phyloP scores from a whole-genome alignment of 768 basidiomycete genomes.

The Lactarius hatsudake region DNA sequence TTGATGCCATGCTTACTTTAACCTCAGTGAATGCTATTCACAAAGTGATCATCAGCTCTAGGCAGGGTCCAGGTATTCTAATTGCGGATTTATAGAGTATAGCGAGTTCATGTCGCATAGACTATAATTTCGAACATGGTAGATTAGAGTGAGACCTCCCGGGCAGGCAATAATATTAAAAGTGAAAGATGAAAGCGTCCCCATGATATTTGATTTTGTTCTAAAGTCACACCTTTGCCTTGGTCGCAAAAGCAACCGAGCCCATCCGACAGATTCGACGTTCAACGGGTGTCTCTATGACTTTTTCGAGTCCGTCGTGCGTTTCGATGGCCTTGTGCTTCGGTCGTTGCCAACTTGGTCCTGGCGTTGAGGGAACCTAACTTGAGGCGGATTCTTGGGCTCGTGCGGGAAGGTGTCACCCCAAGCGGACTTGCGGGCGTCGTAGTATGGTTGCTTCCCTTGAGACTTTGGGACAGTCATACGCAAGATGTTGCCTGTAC shows the following conservation, averaged over 20 bases:
- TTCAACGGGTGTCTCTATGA: not conserved
- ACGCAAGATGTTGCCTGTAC: conserved; percentile 85
- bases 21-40: conserved; percentile 65
- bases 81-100: conserved; percentile 65
- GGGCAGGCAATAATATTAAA: not conserved
- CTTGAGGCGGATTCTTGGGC: conserved; percentile 73
- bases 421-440: conserved; percentile 91
- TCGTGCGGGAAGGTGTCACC: conserved; percentile 93
- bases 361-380: conserved; percentile 46
- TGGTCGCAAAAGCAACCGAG: not conserved
- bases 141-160: not conserved
- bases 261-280: not conserved
- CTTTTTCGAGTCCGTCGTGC: not conserved
- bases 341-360: conserved; percentile 34
- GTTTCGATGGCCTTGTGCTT: conserved; percentile 27
- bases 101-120: not conserved
- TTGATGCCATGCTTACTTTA: not conserved
- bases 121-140: not conserved
- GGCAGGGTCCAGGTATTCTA: conserved; percentile 86
- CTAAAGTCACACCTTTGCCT: not conserved
- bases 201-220: not conserved
- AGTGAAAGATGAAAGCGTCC: not conserved
- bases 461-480: conserved; percentile 90
- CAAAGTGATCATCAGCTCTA: conserved; percentile 82
- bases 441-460: conserved; percentile 93